Conservation (phyloP, 1,284 basidiomycete species). For the Ceratobasidium sp. region DNA sequence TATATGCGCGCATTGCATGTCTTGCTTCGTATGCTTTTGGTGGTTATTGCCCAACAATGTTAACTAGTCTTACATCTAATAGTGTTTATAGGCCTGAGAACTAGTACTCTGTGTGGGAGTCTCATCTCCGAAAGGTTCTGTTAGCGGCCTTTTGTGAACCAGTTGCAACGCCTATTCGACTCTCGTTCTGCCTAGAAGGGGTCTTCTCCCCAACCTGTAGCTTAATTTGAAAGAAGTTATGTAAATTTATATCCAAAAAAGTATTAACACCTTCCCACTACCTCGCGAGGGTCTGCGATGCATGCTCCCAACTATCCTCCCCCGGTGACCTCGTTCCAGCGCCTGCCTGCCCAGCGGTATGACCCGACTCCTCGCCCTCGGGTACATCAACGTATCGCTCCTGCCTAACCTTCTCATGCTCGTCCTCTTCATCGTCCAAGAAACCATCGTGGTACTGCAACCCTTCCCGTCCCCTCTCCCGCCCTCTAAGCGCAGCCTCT, state of each 20-base stretch:
- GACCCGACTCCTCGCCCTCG: conserved; percentile 48
- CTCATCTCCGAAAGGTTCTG: too few species aligned
- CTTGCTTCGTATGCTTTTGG: too few species aligned
- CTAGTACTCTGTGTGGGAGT: too few species aligned
- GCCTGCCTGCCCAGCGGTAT: conserved; percentile 41
- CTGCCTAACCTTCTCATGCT: conserved; percentile 67
- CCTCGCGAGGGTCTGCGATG: conserved; percentile 55
- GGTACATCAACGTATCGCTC: conserved; percentile 59
- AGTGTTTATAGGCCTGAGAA: too few species aligned
- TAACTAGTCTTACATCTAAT: too few species aligned
- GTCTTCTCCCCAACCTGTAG: too few species aligned
- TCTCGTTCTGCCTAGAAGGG: too few species aligned
- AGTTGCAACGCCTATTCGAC: too few species aligned
- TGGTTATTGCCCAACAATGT: too few species aligned
- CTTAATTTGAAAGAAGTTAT: not conserved
- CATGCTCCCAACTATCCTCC: conserved; percentile 69
- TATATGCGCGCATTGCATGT: too few species aligned
- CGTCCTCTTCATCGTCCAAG: conserved; percentile 55
- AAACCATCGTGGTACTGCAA: conserved; percentile 51
- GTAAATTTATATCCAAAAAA: not conserved
- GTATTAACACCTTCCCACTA: not conserved
- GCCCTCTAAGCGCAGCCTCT: conserved; percentile 42
- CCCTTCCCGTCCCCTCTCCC: conserved; percentile 33
- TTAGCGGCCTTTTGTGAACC: too few species aligned
- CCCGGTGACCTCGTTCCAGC: conserved; percentile 34